Conservation (phyloP, 306 rosid genomes). For the Cicer chorassanicum region DNA sequence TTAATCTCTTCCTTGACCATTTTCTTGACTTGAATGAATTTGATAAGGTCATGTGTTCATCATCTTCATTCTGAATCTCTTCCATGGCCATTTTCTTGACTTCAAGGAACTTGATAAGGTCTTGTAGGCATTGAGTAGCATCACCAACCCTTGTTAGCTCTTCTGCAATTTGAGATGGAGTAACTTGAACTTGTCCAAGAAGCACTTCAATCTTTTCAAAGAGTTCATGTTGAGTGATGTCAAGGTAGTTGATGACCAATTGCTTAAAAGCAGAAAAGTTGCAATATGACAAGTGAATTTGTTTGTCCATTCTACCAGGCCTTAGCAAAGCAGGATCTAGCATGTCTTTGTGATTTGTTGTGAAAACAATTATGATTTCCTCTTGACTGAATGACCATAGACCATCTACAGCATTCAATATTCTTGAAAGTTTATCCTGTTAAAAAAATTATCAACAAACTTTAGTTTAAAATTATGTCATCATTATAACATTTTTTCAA, state of each 20-base stretch:
- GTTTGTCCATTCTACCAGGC: constrained; percentile 67
- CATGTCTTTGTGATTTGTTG: constrained; percentile 52
- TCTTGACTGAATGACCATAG: constrained; percentile 55
- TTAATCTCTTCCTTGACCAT: not conserved
- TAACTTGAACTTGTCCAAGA: constrained; percentile 49
- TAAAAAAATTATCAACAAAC: constrained; percentile 8
- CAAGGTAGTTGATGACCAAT: constrained; percentile 37
- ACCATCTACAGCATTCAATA: constrained; percentile 55
- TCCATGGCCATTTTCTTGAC: constrained; percentile 2
- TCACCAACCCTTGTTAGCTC: constrained; percentile 47
- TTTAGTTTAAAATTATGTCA: not conserved
- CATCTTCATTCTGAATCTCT: not conserved
- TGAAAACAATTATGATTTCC: constrained; percentile 55
- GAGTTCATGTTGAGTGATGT: constrained; percentile 44
- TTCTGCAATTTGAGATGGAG: constrained; percentile 58
- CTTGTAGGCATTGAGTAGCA: constrained; percentile 35
- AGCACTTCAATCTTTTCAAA: constrained; percentile 49
- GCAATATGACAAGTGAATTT: constrained; percentile 51
- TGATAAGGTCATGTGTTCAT: not conserved
- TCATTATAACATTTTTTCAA: not conserved
- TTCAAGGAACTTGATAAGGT: constrained; percentile 41
- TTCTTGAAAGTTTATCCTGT: constrained; percentile 57
- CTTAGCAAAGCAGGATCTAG: constrained; percentile 60
- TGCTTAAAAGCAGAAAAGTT: constrained; percentile 47
- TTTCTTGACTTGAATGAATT: too few relatives aligned